Evolutionary conservation across 495 filamentous ascomycete species (phyloP), one percentile per base, ranked within the genome.

Genomic region (Penicillium antarcticum): DNA sequence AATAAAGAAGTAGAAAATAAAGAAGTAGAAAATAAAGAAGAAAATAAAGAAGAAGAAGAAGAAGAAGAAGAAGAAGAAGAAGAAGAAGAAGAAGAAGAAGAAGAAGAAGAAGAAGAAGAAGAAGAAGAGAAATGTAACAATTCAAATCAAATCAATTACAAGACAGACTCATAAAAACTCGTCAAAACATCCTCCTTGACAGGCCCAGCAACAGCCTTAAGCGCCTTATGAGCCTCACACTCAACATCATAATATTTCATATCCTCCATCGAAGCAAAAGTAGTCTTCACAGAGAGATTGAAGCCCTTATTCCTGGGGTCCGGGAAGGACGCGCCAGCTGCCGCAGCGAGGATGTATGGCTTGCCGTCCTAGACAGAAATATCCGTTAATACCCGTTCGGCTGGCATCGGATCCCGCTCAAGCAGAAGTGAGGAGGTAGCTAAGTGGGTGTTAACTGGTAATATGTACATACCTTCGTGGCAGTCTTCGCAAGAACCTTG

Each of bases 201-300:
- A 6, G 76, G 53, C 1, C 32, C 54, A 2, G 42, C 57, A 11
- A 73, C 67, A 48, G 73, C 74, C 77, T 86, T 88, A 34, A 88
- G 66, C 39, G 62, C 70, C 47, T 68, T 68, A 52, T 89, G 86
- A 13, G 84, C 85, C 49, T 73, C 71, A 61, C 84, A 87, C 51
- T 80, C 74, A 5, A 50, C 60, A 66, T 90, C 86, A 57, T 87
- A 90, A 63, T 80, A 89, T 56, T 81, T 66, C 81, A 89, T 83
- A 65, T 89, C 87, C 9, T 83, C 85, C 45, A 83, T 41, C 34
- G 61, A 81, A 5, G 75, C 74, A 53, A 90, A 89, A 36, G 75
- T 76, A 44, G 74, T 78, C 58, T 80, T 76, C 11, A 79, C 77
- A 8, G 78, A 73, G 34, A 89, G 47, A 5, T 79, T 88, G 69